Evolutionary conservation across 192 early-diverging fungal species (phyloP).

Genomic region (Linnemannia hyalina): DNA sequence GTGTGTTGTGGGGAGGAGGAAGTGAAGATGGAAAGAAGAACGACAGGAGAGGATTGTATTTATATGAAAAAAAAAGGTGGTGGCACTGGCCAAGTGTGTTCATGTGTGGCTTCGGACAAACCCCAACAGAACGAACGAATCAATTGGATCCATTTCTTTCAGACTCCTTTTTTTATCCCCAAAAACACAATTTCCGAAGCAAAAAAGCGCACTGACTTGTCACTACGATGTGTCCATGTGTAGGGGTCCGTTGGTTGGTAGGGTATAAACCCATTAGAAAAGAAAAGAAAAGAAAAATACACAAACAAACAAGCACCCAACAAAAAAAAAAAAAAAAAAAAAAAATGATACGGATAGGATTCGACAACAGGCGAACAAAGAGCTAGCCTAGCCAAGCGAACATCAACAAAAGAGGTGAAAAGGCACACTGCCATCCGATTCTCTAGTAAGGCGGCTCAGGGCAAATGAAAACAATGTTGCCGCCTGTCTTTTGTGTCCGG

Average conservation of each 20-base stretch:
- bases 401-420: too few relatives aligned
- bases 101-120: background rate
- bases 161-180: background rate
- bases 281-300: background rate
- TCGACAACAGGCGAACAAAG: background rate
- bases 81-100: slow-evolving; percentile 1
- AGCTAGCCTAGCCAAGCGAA: background rate
- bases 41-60: background rate
- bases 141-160: background rate
- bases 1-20: background rate
- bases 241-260: background rate
- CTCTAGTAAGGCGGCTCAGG: too few relatives aligned
- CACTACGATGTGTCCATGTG: background rate
- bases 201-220: background rate
- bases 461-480: too few relatives aligned
- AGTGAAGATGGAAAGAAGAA: background rate
- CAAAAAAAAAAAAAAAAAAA: background rate
- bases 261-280: background rate
- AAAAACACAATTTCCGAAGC: background rate
- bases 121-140: background rate
- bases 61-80: background rate
- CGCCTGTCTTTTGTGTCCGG: too few relatives aligned
- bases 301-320: background rate
- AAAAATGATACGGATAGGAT: background rate
- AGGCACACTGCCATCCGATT: too few relatives aligned